phyloP scores from a whole-genome alignment of 192 early-diverging fungal species.

The Nowakowskiella sp. region DNA sequence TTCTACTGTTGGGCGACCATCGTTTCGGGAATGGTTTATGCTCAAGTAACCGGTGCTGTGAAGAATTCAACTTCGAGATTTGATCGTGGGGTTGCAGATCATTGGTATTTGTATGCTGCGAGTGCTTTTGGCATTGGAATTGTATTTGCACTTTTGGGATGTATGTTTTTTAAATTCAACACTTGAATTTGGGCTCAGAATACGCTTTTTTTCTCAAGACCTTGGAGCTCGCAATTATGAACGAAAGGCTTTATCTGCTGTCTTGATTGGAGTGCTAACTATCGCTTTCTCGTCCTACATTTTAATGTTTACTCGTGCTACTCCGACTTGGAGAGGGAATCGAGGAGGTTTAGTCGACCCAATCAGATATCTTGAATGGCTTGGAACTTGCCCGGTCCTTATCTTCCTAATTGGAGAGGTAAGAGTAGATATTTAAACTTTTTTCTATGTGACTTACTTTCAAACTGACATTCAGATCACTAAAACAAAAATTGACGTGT shows the following conservation, averaged over 20 bases:
- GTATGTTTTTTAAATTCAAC: neutral
- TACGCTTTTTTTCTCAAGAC: neutral
- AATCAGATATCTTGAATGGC: neutral
- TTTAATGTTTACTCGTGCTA: neutral
- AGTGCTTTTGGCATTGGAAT: slow-evolving; percentile 15
- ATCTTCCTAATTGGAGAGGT: too few relatives aligned
- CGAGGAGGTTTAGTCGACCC: too few relatives aligned
- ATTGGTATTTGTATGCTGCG: slow-evolving; percentile 13
- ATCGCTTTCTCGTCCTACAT: neutral
- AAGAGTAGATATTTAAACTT: too few relatives aligned
- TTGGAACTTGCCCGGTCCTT: too few relatives aligned
- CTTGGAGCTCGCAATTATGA: neutral
- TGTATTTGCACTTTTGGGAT: slow-evolving; percentile 4
- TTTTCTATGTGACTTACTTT: too few relatives aligned
- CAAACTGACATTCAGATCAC: too few relatives aligned
- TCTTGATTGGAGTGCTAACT: neutral
- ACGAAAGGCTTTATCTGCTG: neutral
- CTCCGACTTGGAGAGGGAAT: neutral
- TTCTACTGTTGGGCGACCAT: neutral
- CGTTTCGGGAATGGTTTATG: too few relatives aligned
- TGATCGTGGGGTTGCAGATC: slow-evolving; percentile 21
- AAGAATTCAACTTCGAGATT: too few relatives aligned
- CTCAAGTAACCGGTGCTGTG: too few relatives aligned
- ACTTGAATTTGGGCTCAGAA: neutral
- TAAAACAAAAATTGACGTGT: too few relatives aligned